phyloP scores from a whole-genome alignment of 306 rosid species.

The Gastrolobium villosum region DNA sequence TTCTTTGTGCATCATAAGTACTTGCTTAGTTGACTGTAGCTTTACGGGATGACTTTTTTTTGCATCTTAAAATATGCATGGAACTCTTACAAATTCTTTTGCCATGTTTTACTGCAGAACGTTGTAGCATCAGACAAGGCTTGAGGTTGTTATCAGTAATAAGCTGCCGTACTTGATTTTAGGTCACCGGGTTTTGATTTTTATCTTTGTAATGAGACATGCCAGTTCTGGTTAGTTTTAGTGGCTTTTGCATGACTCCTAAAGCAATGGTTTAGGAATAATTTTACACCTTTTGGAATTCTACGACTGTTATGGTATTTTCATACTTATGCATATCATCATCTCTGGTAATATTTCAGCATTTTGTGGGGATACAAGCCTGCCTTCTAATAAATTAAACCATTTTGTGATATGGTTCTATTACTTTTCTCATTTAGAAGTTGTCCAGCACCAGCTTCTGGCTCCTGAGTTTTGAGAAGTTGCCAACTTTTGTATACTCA shows the following conservation, averaged over 20 bases:
- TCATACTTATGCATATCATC: background rate
- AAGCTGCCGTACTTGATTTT: slow-evolving; percentile 16
- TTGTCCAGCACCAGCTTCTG: background rate
- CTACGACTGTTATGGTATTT: background rate
- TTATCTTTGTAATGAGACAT: slow-evolving; percentile 19
- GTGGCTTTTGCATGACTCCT: slow-evolving; percentile 22
- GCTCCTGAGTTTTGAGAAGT: background rate
- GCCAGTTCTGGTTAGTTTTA: slow-evolving; percentile 28
- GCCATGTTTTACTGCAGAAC: slow-evolving; percentile 57
- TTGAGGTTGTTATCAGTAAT: slow-evolving; percentile 20
- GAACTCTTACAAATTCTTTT: slow-evolving; percentile 1
- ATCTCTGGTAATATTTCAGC: background rate
- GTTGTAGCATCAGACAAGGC: slow-evolving; percentile 55
- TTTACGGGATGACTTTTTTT: background rate
- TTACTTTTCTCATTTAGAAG: background rate
- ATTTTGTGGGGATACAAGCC: background rate
- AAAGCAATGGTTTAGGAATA: slow-evolving; percentile 27
- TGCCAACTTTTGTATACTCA: too few species aligned
- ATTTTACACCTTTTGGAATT: background rate
- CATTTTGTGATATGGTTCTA: background rate
- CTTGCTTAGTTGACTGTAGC: slow-evolving; percentile 6
- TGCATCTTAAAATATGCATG: background rate
- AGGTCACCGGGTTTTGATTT: slow-evolving; percentile 22
- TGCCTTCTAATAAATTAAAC: background rate
- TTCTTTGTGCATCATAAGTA: slow-evolving; percentile 1